Percentiles rank a stretch among this genome's conserved stretches.
phyloP scores from a whole-genome alignment of 345 rosid species.

The Brassica cretica region DNA sequence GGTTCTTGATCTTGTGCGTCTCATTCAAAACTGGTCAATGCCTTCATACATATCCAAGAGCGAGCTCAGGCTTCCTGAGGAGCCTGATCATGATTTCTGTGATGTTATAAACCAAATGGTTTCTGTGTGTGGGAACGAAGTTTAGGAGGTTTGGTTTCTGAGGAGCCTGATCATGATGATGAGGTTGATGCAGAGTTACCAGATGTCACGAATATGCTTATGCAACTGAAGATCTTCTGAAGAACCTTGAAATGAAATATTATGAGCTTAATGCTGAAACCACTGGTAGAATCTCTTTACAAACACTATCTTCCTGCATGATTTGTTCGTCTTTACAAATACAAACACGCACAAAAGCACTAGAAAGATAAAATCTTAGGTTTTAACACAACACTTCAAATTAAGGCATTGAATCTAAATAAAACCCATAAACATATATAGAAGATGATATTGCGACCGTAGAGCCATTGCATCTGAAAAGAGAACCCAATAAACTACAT shows the following conservation, averaged over 20 bases:
- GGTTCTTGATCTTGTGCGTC: no score
- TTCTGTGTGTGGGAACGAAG: conserved; percentile 56
- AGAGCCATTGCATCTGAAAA: no score
- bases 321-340: neutral
- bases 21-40: no score
- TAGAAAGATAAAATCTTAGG: no score
- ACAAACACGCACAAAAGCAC: no score
- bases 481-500: neutral
- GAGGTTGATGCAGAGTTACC: conserved; percentile 38
- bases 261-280: conserved; percentile 24
- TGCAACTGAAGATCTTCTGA: conserved; percentile 49
- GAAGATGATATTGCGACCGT: no score
- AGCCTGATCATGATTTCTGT: conserved; percentile 28
- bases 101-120: conserved; percentile 48
- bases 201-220: neutral
- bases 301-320: neutral
- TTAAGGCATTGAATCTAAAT: no score
- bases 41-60: no score
- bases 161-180: conserved; percentile 5
- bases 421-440: no score
- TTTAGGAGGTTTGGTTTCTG: conserved; percentile 10
- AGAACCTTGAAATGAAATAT: conserved; percentile 47
- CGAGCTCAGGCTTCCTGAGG: no score
- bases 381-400: no score
- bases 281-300: neutral